Base-by-base conservation (phyloP, 257 asterid species). In the Anisodus tanguticus region DNA sequence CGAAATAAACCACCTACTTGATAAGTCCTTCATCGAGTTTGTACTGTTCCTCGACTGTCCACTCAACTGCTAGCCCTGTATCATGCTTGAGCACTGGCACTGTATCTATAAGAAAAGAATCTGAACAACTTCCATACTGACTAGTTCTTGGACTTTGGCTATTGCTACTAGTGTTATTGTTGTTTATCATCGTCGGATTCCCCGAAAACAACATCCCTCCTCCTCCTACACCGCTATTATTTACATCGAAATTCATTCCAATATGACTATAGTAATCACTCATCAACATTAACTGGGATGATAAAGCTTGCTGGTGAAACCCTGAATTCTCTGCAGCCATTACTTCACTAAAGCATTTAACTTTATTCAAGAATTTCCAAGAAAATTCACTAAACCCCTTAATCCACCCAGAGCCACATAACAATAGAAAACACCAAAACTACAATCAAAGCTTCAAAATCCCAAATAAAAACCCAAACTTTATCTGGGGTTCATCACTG, bases 11-110 rank as follows among this genome's bases (percentile, higher is more conserved):
- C 87, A 92, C 97, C 91, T 91, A 95, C 98, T 92, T 95, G 90
- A 84, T 87, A 87, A 95, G 97, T 87, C 96, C 98, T 87, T 93
- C 97, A 86, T 93, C 95, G 85, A 94, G 74, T 86, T 88, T 94
- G 84, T 83, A 90, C 91, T 93, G 94, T 79, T 93, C 98, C 43
- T 91, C 97, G 43, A 88, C 87, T 19, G 97, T 90, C 98, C 98
- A 95, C 89, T 95, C 98, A 55, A 85, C 95, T 0, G 96, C 97
- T 62, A 95, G 85, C 31, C 95, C 97, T 0, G 97, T 88, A 16
- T 93, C 97, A 88, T 93, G 97, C 88, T 92, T 93, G 89, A 95
- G 83, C 86, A 97, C 97, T 4, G 97, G 94, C 54, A 85, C 92
- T 4, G 93, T 88, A 82, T 94, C 96, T 81, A 92, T 79, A 80